phyloP scores from a whole-genome alignment of 352 stramenopile species.

The Thalassiosira pacifica region DNA sequence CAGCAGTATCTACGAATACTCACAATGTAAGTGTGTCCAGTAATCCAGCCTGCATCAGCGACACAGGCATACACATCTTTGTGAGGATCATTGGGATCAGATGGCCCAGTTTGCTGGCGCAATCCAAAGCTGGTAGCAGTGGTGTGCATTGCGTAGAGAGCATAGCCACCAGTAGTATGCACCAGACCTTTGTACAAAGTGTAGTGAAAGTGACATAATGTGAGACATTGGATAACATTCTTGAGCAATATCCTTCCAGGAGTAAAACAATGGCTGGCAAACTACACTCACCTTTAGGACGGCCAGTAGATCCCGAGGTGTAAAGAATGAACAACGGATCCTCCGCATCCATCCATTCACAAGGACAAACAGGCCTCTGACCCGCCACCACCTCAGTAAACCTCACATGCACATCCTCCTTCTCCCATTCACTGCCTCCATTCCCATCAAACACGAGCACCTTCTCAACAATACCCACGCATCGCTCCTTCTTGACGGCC shows the following conservation, averaged over 20 bases:
- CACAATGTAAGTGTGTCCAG: conserved; percentile 91
- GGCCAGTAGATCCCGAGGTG: conserved; percentile 96
- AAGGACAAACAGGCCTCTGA: conserved; percentile 93
- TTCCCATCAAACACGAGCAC: conserved; percentile 92
- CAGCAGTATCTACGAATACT: not conserved
- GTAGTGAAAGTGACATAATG: conserved; percentile 2
- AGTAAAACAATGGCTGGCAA: conserved; percentile 90
- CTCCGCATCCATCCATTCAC: conserved; percentile 96
- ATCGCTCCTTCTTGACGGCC: conserved; percentile 89
- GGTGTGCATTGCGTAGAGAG: conserved; percentile 94
- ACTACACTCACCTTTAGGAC: conserved; percentile 92
- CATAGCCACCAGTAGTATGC: conserved; percentile 95
- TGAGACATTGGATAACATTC: not conserved
- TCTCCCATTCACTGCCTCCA: conserved; percentile 72
- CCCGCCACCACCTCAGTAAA: conserved; percentile 91
- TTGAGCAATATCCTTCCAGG: not conserved
- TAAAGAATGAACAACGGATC: conserved; percentile 98
- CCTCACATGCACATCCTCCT: conserved; percentile 91
- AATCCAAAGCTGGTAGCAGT: conserved; percentile 94
- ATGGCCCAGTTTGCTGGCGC: conserved; percentile 83
- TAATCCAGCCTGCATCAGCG: conserved; percentile 97
- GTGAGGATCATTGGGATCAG: conserved; percentile 18
- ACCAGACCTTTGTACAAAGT: conserved; percentile 93
- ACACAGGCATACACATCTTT: conserved; percentile 95
- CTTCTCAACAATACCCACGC: conserved; percentile 90